phyloP scores from a whole-genome alignment of 768 basidiomycete species.

The Amanita pseudoporphyria region DNA sequence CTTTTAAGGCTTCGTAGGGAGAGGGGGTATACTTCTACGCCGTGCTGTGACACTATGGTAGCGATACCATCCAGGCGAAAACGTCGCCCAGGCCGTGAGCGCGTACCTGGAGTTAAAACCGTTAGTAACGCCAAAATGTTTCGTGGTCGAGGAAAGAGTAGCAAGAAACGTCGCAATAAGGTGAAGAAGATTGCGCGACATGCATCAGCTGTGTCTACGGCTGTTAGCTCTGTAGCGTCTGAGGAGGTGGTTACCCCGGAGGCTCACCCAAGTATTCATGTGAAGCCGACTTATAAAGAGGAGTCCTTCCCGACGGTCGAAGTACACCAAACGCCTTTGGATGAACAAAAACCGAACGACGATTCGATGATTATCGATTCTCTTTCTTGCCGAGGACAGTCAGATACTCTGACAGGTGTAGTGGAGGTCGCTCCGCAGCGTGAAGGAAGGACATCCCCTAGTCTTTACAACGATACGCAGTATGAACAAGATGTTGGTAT shows the following conservation, averaged over 20 bases:
- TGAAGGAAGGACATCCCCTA: neutral
- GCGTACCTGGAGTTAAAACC: neutral
- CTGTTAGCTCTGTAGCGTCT: neutral
- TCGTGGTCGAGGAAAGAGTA: neutral
- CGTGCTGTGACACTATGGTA: neutral
- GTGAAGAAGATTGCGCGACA: neutral
- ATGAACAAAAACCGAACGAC: neutral
- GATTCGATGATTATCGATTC: neutral
- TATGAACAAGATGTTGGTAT: neutral
- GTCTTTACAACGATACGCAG: neutral
- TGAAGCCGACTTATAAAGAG: neutral
- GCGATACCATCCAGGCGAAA: neutral
- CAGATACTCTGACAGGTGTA: neutral
- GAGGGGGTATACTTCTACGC: neutral
- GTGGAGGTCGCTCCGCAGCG: neutral
- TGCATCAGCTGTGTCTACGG: neutral
- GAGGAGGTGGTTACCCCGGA: neutral
- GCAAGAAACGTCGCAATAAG: neutral
- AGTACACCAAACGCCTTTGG: neutral
- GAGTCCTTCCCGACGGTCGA: neutral
- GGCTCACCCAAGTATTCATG: neutral
- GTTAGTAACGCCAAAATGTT: too few species aligned
- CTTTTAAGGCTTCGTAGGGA: neutral
- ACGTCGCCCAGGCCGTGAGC: neutral
- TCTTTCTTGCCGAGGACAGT: neutral